phyloP scores from a whole-genome alignment of 1,139 yeast species.

The Spathaspora sp. region DNA sequence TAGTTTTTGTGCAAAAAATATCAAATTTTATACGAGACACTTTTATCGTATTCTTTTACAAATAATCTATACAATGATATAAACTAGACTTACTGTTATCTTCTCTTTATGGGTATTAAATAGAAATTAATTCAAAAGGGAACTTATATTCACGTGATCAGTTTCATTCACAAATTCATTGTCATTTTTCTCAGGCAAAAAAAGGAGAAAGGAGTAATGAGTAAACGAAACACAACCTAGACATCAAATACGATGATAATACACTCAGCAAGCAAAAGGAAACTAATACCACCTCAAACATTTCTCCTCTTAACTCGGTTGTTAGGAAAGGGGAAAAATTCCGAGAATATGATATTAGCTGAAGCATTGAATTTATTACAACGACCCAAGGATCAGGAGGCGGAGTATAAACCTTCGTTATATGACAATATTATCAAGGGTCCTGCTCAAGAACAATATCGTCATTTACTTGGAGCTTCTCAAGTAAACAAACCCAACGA shows the following conservation, averaged over 20 bases:
- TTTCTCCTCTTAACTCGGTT: neutral
- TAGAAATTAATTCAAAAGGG: too few relatives aligned
- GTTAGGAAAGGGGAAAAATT: neutral
- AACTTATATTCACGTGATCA: neutral
- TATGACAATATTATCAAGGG: conserved; percentile 33
- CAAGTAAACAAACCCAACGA: neutral
- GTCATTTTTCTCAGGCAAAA: neutral
- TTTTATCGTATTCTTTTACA: neutral
- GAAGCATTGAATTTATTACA: conserved; percentile 40
- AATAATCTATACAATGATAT: too few relatives aligned
- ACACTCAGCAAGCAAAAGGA: neutral
- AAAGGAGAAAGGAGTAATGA: neutral
- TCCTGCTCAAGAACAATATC: conserved; percentile 29
- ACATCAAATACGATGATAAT: neutral
- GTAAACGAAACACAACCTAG: neutral
- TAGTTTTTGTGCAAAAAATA: neutral
- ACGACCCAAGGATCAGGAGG: conserved; percentile 5
- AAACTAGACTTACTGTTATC: too few relatives aligned
- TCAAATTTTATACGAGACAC: neutral
- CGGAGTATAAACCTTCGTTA: conserved; percentile 36
- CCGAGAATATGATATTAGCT: conserved; percentile 30
- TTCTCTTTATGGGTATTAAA: too few relatives aligned
- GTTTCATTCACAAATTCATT: neutral
- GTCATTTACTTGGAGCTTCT: conserved; percentile 8
- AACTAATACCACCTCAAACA: neutral